A percentile compares a stretch with the other conserved stretches of the same genome.
phyloP scores from a whole-genome alignment of 805 yeast genomes.

The Candida broadrunensis region DNA sequence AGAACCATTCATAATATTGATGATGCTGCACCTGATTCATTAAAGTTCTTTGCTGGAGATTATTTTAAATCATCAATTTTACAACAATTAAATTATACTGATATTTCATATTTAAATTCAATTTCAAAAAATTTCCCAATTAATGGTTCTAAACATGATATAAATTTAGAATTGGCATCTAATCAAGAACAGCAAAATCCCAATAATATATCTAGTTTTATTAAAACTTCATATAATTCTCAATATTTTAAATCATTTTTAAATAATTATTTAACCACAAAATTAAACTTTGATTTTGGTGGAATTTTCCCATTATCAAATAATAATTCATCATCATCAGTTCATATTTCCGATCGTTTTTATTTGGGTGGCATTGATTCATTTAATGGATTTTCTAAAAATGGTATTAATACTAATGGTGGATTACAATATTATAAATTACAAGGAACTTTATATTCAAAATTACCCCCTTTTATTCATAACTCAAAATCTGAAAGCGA shows the following conservation, averaged over 20 bases:
- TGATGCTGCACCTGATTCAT: slow-evolving; percentile 49
- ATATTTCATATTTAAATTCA: slow-evolving; percentile 17
- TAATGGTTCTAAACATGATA: slow-evolving; percentile 58
- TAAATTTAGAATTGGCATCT: slow-evolving; percentile 50
- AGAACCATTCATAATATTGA: slow-evolving; percentile 52
- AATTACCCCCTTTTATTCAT: slow-evolving; percentile 48
- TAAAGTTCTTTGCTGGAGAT: slow-evolving; percentile 31
- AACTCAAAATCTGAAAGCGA: slow-evolving; percentile 8
- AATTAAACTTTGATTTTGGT: slow-evolving; percentile 53
- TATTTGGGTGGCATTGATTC: slow-evolving; percentile 78
- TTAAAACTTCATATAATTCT: slow-evolving; percentile 30
- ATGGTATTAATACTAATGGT: slow-evolving; percentile 72
- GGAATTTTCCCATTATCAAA: slow-evolving; percentile 41
- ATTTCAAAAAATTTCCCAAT: slow-evolving; percentile 34
- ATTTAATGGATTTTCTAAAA: slow-evolving; percentile 65
- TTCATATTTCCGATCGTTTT: slow-evolving; percentile 77
- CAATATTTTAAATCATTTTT: slow-evolving; percentile 41
- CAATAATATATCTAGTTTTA: slow-evolving; percentile 19
- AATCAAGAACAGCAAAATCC: slow-evolving; percentile 25
- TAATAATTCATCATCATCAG: slow-evolving; percentile 17
- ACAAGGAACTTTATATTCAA: slow-evolving; percentile 57
- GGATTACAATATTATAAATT: slow-evolving; percentile 61
- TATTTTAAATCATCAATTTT: slow-evolving; percentile 33
- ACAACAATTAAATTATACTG: slow-evolving; percentile 20
- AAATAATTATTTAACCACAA: slow-evolving; percentile 46